Base-by-base conservation (phyloP, 208 protist genomes). In the Endotrypanum monterogeii region DNA sequence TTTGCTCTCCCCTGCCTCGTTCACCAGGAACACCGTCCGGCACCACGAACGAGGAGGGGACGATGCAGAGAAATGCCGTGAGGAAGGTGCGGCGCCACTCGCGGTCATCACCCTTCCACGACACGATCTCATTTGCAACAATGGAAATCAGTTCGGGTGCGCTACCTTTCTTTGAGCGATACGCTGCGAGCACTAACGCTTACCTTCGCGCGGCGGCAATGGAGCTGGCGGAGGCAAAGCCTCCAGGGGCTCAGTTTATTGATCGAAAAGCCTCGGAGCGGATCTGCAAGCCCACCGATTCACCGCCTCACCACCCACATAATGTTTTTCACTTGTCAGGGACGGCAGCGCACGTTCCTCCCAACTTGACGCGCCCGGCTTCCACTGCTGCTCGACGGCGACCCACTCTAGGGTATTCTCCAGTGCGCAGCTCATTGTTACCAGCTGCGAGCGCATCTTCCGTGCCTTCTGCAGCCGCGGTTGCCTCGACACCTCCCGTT, bases 171-270 rank as follows among this genome's bases (percentile, higher is more conserved):
- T 51, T 8, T 30, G 30, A 70, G 66, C 66, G 46, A 35, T 81
- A 81, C 57, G 63, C 69, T 20, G 16, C 48, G 56, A 81, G 76
- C 51, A 14, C 25, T 37, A 81, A 81, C 25, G 71, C 76, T 5
- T 81, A 81, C 51, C 71, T 81, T 9, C 62, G 76, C 32, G 76
- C 71, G 20, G 76, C 71, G 12, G 76, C 76, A 6, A 46, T 44
- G 46, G 76, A 72, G 57, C n/a, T 81, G 23, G 55, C 30, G n/a
- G 68, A 71, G 18, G 18, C 1, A 44, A 25, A 25, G 39, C 39
- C 44, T 25, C 44, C 39, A 68, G 44, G 28, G 63, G 12, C 44
- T n/a, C 63, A 37, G 44, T 5, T 30, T 4, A 30, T 9, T 30
- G 0, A 30, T 46, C 20, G 37, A 46, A 23, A 65, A 37, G 46